Conservation (phyloP, 1,284 basidiomycete genomes). For the Sparassis latifolia region DNA sequence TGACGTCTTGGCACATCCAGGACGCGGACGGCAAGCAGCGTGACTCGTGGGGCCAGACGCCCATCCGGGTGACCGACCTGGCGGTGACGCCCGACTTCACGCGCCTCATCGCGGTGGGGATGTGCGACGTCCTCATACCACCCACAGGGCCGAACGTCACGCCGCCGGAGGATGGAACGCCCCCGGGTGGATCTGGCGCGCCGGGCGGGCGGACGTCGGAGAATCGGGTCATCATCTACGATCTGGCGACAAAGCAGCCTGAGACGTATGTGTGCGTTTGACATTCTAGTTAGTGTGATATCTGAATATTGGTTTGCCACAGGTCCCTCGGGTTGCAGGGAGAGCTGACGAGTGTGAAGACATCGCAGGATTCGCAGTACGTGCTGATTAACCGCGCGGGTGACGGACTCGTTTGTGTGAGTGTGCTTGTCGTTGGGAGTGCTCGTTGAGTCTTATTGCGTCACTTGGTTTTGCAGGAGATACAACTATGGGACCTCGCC, state of each 20-base stretch:
- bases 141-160: conserved; percentile 27
- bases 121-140: conserved; percentile 34
- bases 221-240: conserved; percentile 71
- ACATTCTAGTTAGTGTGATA: background rate
- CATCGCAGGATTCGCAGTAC: conserved; percentile 83
- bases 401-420: conserved; percentile 36
- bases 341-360: conserved; percentile 83
- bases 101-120: conserved; percentile 79
- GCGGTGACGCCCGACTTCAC: conserved; percentile 83
- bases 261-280: conserved; percentile 47
- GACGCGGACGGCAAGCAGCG: conserved; percentile 66
- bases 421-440: background rate
- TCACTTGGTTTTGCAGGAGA: conserved; percentile 50
- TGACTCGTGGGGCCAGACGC: conserved; percentile 65
- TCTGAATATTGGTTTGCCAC: conserved; percentile 2
- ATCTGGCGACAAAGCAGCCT: conserved; percentile 56
- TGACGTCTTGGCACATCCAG: conserved; percentile 32
- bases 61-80: conserved; percentile 86
- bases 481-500: conserved; percentile 81
- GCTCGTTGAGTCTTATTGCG: background rate
- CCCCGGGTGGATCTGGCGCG: conserved; percentile 28
- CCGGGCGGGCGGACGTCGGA: conserved; percentile 37
- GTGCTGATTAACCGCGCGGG: conserved; percentile 85
- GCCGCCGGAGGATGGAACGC: conserved; percentile 27
- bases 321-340: conserved; percentile 67